phyloP scores from a whole-genome alignment of 2,329 filamentous ascomycete species.

The Fusarium brachygibbosum region DNA sequence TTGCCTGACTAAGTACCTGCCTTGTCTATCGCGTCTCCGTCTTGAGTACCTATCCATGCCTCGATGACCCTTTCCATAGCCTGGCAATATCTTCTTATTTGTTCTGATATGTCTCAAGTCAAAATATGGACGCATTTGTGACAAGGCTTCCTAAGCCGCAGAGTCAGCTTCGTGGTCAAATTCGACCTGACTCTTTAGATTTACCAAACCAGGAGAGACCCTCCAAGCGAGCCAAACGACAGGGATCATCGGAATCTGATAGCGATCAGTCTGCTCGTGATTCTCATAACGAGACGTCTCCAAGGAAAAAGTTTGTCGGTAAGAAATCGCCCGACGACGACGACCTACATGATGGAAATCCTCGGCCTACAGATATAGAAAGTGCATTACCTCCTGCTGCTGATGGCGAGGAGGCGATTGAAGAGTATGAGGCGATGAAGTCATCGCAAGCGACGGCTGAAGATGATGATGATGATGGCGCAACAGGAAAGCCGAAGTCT shows the following conservation, averaged over 20 bases:
- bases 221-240: constrained; percentile 52
- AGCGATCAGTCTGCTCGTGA: constrained; percentile 41
- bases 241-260: constrained; percentile 43
- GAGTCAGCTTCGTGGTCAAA: constrained; percentile 20
- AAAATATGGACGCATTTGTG: constrained; percentile 58
- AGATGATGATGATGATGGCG: constrained; percentile 52
- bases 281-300: constrained; percentile 28
- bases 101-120: constrained; percentile 22
- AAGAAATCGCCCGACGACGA: constrained; percentile 43
- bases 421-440: constrained; percentile 81
- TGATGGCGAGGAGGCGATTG: constrained; percentile 78
- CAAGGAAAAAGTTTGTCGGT: neutral
- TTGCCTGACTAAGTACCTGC: constrained; percentile 38
- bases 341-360: constrained; percentile 27
- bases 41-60: constrained; percentile 1
- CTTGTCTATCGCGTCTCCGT: constrained; percentile 35
- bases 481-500: constrained; percentile 57
- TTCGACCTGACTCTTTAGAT: constrained; percentile 15
- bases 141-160: constrained; percentile 48
- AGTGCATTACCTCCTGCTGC: constrained; percentile 75
- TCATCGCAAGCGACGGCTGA: constrained; percentile 62
- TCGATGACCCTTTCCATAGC: neutral
- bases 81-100: neutral
- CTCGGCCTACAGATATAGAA: constrained; percentile 54
- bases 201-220: constrained; percentile 41